phyloP scores from a whole-genome alignment of 1,284 basidiomycete genomes.

The Ganoderma sinense region DNA sequence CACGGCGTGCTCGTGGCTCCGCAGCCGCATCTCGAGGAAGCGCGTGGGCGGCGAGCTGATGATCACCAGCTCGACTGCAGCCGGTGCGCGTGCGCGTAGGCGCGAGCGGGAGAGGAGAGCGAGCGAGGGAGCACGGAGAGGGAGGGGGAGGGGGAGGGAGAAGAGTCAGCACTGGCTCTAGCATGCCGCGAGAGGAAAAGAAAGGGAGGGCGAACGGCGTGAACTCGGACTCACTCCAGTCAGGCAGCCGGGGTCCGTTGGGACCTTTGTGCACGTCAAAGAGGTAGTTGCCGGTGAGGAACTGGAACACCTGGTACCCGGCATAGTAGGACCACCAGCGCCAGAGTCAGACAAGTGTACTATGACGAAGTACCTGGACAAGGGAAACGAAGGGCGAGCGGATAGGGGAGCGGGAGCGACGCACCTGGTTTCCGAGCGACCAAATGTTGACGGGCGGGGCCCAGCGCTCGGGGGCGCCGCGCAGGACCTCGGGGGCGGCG shows the following conservation, averaged over 20 bases:
- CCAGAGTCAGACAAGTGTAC: not conserved
- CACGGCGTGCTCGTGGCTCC: not conserved
- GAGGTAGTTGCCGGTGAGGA: conserved; percentile 12
- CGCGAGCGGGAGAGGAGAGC: not conserved
- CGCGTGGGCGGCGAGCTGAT: not conserved
- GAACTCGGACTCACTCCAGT: not conserved
- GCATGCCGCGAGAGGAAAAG: not conserved
- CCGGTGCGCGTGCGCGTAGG: too few species aligned
- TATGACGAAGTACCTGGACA: not conserved
- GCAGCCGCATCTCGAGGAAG: conserved; percentile 7
- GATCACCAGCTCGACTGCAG: not conserved
- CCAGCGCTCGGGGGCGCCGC: conserved; percentile 13
- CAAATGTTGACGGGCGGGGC: conserved; percentile 24
- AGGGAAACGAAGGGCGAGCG: too few species aligned
- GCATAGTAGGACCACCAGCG: too few species aligned
- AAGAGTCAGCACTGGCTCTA: not conserved
- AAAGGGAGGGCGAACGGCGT: too few species aligned
- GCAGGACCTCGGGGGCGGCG: conserved; percentile 19
- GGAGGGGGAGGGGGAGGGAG: not conserved
- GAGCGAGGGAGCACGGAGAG: not conserved
- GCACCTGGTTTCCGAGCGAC: conserved; percentile 26
- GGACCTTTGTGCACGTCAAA: not conserved
- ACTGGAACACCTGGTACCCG: conserved; percentile 18
- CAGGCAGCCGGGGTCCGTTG: not conserved
- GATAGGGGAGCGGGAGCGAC: not conserved